These are phyloP conservation scores for Rugonectria rugulosa DNA, from an alignment of 2,329 filamentous ascomycete genomes.

Conservation along the genomic window DNA sequence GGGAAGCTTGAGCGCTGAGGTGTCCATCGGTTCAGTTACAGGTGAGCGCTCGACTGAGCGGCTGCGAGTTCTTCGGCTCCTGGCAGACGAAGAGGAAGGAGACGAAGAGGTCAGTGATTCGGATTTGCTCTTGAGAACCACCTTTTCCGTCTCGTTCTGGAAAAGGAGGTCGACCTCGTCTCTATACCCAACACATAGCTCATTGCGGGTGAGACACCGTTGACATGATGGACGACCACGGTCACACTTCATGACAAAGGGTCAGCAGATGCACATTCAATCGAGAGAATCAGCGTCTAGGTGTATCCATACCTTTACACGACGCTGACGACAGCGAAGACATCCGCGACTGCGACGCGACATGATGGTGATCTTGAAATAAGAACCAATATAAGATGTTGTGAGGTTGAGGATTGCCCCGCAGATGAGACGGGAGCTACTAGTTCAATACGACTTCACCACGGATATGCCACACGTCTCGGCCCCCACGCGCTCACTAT, in stretches of 20 bases:
- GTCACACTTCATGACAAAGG: conserved; percentile 38
- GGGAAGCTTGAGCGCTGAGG: neutral
- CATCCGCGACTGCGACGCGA: conserved; percentile 43
- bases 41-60: conserved; percentile 22
- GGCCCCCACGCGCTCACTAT: too few relatives aligned
- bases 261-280: neutral
- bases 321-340: conserved; percentile 42
- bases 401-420: conserved; percentile 22
- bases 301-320: conserved; percentile 35
- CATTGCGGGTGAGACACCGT: conserved; percentile 47
- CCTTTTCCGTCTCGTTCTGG: conserved; percentile 45
- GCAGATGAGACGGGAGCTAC: too few relatives aligned
- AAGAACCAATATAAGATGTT: neutral
- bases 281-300: neutral
- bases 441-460: too few relatives aligned
- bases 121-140: conserved; percentile 28
- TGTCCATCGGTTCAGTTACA: neutral
- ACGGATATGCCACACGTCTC: too few relatives aligned
- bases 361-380: conserved; percentile 20
- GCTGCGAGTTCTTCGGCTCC: conserved; percentile 21
- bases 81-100: conserved; percentile 7
- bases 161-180: conserved; percentile 48
- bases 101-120: conserved; percentile 17
- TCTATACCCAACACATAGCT: conserved; percentile 48
- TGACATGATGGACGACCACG: conserved; percentile 45